These are phyloP conservation scores for Lipomyces lipofer DNA, from an alignment of 805 yeast species.

Conservation along the genomic window DNA sequence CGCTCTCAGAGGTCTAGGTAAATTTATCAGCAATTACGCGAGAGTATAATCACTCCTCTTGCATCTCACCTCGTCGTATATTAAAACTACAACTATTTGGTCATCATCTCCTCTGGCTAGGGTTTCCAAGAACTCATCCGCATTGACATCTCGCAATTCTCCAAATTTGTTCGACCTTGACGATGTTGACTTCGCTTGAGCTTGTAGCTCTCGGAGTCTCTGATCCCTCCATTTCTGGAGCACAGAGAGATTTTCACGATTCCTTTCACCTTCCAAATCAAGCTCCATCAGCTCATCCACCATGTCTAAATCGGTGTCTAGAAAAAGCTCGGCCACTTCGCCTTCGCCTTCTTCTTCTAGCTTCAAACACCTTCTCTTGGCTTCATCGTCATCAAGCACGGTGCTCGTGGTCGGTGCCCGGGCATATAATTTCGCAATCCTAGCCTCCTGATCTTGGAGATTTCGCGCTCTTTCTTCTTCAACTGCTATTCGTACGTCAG, in stretches of 20 bases:
- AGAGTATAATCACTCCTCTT: too few species aligned
- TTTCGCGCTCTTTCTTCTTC: not conserved
- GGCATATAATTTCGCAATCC: not conserved
- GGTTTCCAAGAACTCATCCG: conserved; percentile 8
- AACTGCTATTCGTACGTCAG: conserved; percentile 4
- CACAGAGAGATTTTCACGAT: conserved; percentile 10
- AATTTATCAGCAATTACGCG: too few species aligned
- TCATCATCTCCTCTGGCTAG: not conserved
- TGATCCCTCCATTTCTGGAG: conserved; percentile 10
- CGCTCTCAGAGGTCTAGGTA: conserved; percentile 1
- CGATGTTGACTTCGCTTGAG: not conserved
- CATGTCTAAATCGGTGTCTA: conserved; percentile 4
- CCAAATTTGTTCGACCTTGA: conserved; percentile 1
- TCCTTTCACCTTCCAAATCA: conserved; percentile 4
- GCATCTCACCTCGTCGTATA: conserved; percentile 9
- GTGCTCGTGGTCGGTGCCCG: conserved; percentile 11
- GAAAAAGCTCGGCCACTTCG: not conserved
- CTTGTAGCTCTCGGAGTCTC: conserved; percentile 9
- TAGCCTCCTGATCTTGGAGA: not conserved
- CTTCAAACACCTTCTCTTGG: not conserved
- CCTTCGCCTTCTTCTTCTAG: not conserved
- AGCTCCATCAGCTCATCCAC: conserved; percentile 11
- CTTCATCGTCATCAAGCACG: conserved; percentile 3
- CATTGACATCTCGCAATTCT: not conserved
- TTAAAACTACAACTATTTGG: conserved; percentile 7